These are phyloP conservation scores for Mycogone perniciosa DNA, from an alignment of 2,329 filamentous ascomycete species.

Conservation along the genomic window DNA sequence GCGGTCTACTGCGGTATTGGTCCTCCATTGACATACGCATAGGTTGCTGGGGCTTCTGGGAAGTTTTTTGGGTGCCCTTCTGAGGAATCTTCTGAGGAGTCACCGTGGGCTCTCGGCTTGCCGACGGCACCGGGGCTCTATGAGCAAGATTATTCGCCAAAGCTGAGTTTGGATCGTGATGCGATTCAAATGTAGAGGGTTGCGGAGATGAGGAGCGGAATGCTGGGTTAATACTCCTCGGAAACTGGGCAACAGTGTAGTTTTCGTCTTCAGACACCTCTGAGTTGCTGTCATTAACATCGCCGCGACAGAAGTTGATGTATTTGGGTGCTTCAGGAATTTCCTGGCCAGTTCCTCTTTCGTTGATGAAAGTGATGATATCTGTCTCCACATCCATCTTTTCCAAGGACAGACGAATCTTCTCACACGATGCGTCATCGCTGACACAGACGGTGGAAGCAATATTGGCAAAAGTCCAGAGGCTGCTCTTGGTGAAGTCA, in stretches of 20 bases:
- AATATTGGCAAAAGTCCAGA: conserved; percentile 98
- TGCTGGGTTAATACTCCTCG: conserved; percentile 87
- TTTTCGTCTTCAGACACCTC: conserved; percentile 79
- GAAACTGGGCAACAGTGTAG: conserved; percentile 94
- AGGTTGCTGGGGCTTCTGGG: conserved; percentile 11
- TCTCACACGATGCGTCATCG: conserved; percentile 94
- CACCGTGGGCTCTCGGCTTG: conserved; percentile 44
- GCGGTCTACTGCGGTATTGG: conserved; percentile 15
- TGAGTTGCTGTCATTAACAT: conserved; percentile 72
- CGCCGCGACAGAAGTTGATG: conserved; percentile 96
- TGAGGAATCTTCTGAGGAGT: conserved; percentile 43
- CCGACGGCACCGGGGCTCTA: conserved; percentile 38
- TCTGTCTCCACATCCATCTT: conserved; percentile 97
- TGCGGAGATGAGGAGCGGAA: conserved; percentile 95
- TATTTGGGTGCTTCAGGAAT: conserved; percentile 96
- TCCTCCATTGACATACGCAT: conserved; percentile 16
- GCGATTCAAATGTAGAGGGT: conserved; percentile 85
- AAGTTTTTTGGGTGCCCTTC: conserved; percentile 12
- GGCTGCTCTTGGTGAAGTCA: conserved; percentile 94
- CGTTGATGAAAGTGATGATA: conserved; percentile 80
- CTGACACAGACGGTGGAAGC: conserved; percentile 96
- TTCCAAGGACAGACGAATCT: conserved; percentile 86
- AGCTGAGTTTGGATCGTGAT: conserved; percentile 76
- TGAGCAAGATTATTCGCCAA: conserved; percentile 65
- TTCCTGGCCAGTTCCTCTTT: conserved; percentile 87